Percentiles rank a stretch among this genome's conserved stretches.
phyloP scores from a whole-genome alignment of 176 grass and related monocot genomes.

The Musa beccarii region DNA sequence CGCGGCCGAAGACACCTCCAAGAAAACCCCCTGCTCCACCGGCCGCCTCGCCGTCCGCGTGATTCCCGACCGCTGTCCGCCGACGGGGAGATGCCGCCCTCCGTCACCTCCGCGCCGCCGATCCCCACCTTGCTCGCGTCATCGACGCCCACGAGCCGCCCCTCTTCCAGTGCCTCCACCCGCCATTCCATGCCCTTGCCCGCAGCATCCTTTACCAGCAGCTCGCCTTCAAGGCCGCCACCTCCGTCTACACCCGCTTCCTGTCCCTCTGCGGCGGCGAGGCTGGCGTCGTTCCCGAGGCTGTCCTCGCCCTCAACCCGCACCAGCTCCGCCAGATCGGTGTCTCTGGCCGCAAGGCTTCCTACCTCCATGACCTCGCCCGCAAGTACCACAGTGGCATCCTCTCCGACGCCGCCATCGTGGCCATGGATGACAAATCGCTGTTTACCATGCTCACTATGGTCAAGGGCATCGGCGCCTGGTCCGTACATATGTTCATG shows the following conservation, averaged over 20 bases:
- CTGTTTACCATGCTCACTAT: constrained; percentile 89
- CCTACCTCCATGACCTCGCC: constrained; percentile 82
- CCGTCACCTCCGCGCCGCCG: constrained; percentile 47
- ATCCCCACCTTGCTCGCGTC: constrained; percentile 45
- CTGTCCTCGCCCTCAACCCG: constrained; percentile 62
- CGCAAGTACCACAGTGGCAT: constrained; percentile 71
- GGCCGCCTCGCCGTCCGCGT: constrained; percentile 19
- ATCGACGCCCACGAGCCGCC: constrained; percentile 71
- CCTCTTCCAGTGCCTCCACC: constrained; percentile 70
- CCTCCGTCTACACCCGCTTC: constrained; percentile 80
- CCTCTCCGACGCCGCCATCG: constrained; percentile 58
- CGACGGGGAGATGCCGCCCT: constrained; percentile 54
- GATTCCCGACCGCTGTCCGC: constrained; percentile 49
- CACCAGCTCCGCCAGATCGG: constrained; percentile 90
- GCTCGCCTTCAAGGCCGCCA: constrained; percentile 85
- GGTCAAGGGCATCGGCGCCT: constrained; percentile 86
- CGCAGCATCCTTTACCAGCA: constrained; percentile 95
- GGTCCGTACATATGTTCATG: constrained; percentile 99
- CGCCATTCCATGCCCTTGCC: constrained; percentile 81
- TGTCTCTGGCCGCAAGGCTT: constrained; percentile 70
- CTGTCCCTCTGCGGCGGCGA: constrained; percentile 69
- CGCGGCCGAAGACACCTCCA: not conserved
- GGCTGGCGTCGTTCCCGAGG: constrained; percentile 52
- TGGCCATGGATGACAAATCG: constrained; percentile 79
- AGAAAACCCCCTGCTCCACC: not conserved